Conservation (phyloP, 164 flowering plant genomes). For the Warburgia ugandensis region DNA sequence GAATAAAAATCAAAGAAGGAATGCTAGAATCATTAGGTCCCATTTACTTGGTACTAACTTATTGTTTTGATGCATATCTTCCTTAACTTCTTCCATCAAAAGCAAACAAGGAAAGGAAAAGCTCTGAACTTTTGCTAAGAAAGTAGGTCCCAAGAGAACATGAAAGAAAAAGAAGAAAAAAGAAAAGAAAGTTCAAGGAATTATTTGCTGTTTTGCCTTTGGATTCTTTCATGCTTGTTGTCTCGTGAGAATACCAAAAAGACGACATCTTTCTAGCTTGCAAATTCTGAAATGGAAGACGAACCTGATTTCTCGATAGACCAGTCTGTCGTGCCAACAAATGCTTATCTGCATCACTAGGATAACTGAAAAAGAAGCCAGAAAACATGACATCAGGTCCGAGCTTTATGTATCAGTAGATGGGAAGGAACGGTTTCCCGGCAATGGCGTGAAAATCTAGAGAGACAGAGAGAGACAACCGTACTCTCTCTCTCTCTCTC, state of each 20-base stretch:
- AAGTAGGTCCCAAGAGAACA: neutral
- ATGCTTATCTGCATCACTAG: conserved; percentile 51
- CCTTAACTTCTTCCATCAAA: too few species aligned
- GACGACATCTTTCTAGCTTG: neutral
- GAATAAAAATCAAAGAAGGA: too few species aligned
- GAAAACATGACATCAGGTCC: conserved; percentile 18
- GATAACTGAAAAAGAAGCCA: conserved; percentile 28
- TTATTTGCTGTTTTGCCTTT: neutral
- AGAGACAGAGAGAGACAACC: conserved; percentile 10
- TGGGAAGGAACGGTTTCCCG: conserved; percentile 18
- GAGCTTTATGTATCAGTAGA: conserved; percentile 17
- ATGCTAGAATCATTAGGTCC: too few species aligned
- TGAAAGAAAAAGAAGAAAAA: conserved; percentile 5
- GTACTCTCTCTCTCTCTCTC: conserved; percentile 4
- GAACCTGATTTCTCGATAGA: conserved; percentile 44
- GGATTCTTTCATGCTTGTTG: neutral
- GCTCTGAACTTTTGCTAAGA: neutral
- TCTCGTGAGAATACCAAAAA: neutral
- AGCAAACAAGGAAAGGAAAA: too few species aligned
- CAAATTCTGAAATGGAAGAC: conserved; percentile 4
- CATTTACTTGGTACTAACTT: too few species aligned
- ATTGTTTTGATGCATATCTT: too few species aligned
- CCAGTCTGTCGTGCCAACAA: conserved; percentile 49
- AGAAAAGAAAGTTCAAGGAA: too few species aligned
- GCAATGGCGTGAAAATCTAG: conserved; percentile 48